Conservation (phyloP, 2,329 filamentous ascomycete genomes). For the Aspergillus sp. region DNA sequence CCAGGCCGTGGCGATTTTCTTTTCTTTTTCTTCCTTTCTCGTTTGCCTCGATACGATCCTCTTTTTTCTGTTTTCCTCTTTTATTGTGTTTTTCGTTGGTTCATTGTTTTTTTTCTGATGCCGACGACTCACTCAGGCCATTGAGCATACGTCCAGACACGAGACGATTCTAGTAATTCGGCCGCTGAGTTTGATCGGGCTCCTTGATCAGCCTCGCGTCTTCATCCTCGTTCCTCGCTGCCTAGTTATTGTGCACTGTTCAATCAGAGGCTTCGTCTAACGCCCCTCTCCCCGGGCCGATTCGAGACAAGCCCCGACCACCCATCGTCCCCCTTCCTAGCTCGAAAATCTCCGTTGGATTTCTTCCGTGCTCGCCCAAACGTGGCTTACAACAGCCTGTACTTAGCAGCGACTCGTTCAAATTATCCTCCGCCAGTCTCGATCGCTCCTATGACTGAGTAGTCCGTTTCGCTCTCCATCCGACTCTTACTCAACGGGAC, state of each 20-base stretch:
- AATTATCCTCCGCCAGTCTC: constrained; percentile 11
- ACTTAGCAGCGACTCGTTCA: neutral
- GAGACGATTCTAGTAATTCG: constrained; percentile 16
- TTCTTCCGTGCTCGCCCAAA: constrained; percentile 1
- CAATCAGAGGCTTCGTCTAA: constrained; percentile 14
- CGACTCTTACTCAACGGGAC: constrained; percentile 22
- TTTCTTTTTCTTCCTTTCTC: constrained; percentile 16
- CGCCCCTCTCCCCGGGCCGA: constrained; percentile 4
- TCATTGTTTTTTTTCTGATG: constrained; percentile 13
- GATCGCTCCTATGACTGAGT: constrained; percentile 35
- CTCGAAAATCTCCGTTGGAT: constrained; percentile 10
- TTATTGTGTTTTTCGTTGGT: constrained; percentile 15
- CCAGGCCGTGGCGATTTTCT: constrained; percentile 20
- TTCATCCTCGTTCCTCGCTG: constrained; percentile 6
- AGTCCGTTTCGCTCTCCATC: constrained; percentile 22
- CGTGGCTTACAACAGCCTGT: constrained; percentile 3
- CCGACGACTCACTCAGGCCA: constrained; percentile 13
- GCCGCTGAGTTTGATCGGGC: constrained; percentile 18
- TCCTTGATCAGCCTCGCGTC: constrained; percentile 2
- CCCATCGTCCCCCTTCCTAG: constrained; percentile 1
- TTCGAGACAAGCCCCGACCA: constrained; percentile 13
- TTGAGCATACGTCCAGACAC: constrained; percentile 20
- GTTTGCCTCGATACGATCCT: constrained; percentile 10
- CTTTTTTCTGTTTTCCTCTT: constrained; percentile 5
- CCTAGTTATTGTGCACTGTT: constrained; percentile 13